phyloP scores from a whole-genome alignment of 345 rosid species.

The Euphorbia pulcherrima region DNA sequence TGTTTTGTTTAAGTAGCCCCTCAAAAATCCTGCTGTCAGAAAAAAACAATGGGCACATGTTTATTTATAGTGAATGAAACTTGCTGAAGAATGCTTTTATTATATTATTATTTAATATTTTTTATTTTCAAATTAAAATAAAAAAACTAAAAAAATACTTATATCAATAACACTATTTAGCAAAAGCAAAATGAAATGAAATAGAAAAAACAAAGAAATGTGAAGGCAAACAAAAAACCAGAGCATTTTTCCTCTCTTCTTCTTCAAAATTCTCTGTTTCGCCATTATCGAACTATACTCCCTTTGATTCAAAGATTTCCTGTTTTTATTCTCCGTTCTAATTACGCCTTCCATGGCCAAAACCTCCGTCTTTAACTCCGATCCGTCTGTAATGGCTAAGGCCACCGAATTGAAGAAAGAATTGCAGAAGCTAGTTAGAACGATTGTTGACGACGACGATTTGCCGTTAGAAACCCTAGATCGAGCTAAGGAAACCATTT shows the following conservation, averaged over 20 bases:
- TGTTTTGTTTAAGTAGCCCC: too few relatives aligned
- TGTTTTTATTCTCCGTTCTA: not conserved
- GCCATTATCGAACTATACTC: not conserved
- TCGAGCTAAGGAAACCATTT: constrained; percentile 62
- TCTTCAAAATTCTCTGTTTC: constrained; percentile 3
- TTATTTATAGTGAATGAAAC: not conserved
- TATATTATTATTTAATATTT: too few relatives aligned
- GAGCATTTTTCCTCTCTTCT: constrained; percentile 4
- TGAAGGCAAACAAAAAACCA: constrained; percentile 1
- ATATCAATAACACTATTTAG: not conserved
- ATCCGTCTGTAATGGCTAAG: constrained; percentile 54
- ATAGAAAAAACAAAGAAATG: not conserved
- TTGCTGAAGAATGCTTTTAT: not conserved
- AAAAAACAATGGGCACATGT: not conserved
- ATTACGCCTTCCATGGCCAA: constrained; percentile 25
- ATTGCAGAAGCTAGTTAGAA: constrained; percentile 56
- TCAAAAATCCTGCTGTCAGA: not conserved
- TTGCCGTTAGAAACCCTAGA: constrained; percentile 47
- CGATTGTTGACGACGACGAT: constrained; percentile 67
- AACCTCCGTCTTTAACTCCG: constrained; percentile 41
- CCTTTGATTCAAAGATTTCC: not conserved
- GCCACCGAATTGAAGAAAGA: constrained; percentile 68
- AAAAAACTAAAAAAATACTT: not conserved
- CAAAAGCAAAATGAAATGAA: not conserved
- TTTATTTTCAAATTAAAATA: too few relatives aligned